Base-by-base conservation (phyloP, 2,329 filamentous ascomycete species). In the Sclerotinia minor region DNA sequence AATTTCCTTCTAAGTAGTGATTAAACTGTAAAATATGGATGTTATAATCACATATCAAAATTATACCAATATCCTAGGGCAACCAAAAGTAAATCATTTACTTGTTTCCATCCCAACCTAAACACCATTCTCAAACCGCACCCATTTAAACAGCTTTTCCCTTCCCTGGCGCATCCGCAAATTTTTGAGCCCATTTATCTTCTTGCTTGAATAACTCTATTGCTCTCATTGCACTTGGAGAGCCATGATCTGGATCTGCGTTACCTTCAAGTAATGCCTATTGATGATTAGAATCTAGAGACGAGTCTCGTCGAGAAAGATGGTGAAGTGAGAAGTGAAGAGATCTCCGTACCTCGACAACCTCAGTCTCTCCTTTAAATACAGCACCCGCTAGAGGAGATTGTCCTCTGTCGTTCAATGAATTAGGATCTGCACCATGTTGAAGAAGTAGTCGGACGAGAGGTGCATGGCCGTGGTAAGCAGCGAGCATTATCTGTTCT, bases 331-430 rank as follows among this genome's bases (percentile, higher is more conserved):
- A 32, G 8, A 32, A 55, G 17, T 5, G 63, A 35, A 24, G 15
- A 53, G 26, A 26, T 24, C 38, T 54, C 7, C 77, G 63, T 69
- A 85, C 83, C 75, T 85, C 84, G 13, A 92, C 83, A 3, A 92
- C 86, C 5, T 83, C 84, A 66, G 85, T 83, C 74, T 89, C 87
- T 15, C 85, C 86, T 78, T 92, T 92, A 77, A 92, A 92, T 11
- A 92, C 86, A 0, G 89, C 89, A 0, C 90, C 89, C 0, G 89
- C 89, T 4, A 92, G 80, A 0, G 87, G 86, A 70, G 87, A 90
- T 78, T 92, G 90, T 0, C 87, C 87, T 55, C 85, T 79, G 69
- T 89, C 89, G 70, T 92, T 92, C 38, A 91, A 74, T 1, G 84
- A 81, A 76, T 92, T 91, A 0, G 88, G 83, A 73, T 92, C 87